Evolutionary conservation across 495 filamentous ascomycete genomes (phyloP).

Genomic region (Podospora sp.): DNA sequence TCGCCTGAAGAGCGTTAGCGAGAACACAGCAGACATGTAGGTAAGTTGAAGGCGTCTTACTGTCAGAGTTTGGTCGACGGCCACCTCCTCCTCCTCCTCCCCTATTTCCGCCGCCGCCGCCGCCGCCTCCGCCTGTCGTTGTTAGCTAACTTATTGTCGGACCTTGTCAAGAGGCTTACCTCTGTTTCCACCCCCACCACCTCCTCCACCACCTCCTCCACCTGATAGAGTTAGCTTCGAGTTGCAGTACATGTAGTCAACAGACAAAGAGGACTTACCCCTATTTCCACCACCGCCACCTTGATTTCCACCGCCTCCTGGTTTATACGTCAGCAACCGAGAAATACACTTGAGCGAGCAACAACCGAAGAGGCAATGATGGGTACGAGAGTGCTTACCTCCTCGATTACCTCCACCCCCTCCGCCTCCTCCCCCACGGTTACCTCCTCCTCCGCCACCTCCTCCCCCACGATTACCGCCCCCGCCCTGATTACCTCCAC

Average conservation of each 20-base stretch:
- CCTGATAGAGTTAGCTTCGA: conserved; percentile 1
- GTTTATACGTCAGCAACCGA: background rate
- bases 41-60: conserved; percentile 4
- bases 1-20: background rate
- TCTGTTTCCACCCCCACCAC: background rate
- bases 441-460: background rate
- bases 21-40: background rate
- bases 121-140: background rate
- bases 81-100: conserved; percentile 1
- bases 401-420: conserved; percentile 10
- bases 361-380: background rate
- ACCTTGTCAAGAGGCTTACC: background rate
- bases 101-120: background rate
- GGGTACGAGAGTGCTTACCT: no score
- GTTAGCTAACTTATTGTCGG: background rate
- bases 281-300: conserved; percentile 11
- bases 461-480: background rate
- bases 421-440: conserved; percentile 13
- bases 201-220: conserved; percentile 7
- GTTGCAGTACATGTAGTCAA: background rate
- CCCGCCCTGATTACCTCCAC: conserved; percentile 3
- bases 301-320: conserved; percentile 1
- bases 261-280: background rate
- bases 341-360: background rate
- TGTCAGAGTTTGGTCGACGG: background rate